Base-by-base conservation (phyloP, 768 basidiomycete genomes). In the Termitomyces titanicus region DNA sequence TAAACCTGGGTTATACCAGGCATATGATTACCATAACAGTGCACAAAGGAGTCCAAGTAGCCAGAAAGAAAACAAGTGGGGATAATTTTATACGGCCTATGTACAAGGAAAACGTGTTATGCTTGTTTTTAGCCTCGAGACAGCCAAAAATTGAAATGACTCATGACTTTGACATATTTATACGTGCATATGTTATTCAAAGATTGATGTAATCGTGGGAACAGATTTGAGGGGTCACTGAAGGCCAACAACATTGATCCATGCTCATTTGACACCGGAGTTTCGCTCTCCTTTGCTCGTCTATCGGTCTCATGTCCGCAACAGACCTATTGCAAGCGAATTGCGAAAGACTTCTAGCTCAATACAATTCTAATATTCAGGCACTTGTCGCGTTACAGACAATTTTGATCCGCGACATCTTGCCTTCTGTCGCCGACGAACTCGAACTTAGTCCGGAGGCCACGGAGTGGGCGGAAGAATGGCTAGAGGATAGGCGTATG, bases 401-500 rank as follows among this genome's bases (percentile, higher is more conserved):
- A 20, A 79, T 77, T 3, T 64, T 89, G 44, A 75, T 79, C 59
- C 67, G 77, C 29, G 78, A 85, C 45, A 77, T 89, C 47, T 68
- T 89, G 53, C 85, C 86, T 56, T 80, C 79, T 49, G 69, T 88
- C 52, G 69, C 69, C 22, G 79, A 82, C 62, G 86, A 89, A 64
- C 75, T 86, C 27, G 72, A 73, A 37, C 75, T 87, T 44, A 67
- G 72, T 56, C 70, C 72, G 47, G 71, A 73, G 15, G 77, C 78
- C 56, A 68, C 72, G 54, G 70, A 74, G 57, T 82, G 80, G 80
- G 79, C 81, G 25, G 73, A 67, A 35, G 78, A 81, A 65, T 91
- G 86, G 86, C 68, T 89, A 31, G 70, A 74, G 29, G 88, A 91
- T 73, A 79, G 78, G 44, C 72, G 88, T 89, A 74, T 64, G 82